Evolutionary conservation across 2,329 filamentous ascomycete species (phyloP).

Genomic region (Claviceps pusilla): DNA sequence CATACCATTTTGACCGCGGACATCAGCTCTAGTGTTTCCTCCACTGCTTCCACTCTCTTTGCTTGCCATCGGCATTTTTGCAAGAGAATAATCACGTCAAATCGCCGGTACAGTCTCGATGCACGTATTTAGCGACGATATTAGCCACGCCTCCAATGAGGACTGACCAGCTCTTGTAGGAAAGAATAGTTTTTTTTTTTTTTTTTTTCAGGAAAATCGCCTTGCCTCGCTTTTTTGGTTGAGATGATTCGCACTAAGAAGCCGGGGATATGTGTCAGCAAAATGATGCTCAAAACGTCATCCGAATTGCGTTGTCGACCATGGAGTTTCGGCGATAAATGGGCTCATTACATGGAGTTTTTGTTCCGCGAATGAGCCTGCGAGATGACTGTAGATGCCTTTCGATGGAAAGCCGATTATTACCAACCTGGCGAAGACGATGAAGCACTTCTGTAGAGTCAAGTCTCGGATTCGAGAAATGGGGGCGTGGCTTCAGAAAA

Average conservation of each 20-base stretch:
- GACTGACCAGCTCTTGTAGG: slow-evolving; percentile 2
- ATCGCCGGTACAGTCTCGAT: slow-evolving; percentile 11
- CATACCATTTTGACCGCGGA: slow-evolving; percentile 23
- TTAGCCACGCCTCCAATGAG: slow-evolving; percentile 2
- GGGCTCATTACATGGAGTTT: neutral
- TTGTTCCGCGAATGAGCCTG: neutral
- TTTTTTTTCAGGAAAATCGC: slow-evolving; percentile 3
- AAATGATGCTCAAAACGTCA: neutral
- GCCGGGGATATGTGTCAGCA: neutral
- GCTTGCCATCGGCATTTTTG: slow-evolving; percentile 24
- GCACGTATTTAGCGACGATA: neutral
- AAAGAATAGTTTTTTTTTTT: neutral
- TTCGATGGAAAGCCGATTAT: neutral
- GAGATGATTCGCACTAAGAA: neutral
- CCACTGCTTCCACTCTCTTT: slow-evolving; percentile 22
- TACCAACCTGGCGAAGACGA: slow-evolving; percentile 11
- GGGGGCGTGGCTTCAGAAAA: slow-evolving; percentile 1
- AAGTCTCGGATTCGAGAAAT: neutral
- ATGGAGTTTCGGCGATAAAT: neutral
- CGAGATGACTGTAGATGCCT: neutral
- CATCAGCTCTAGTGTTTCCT: slow-evolving; percentile 15
- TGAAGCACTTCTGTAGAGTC: slow-evolving; percentile 7
- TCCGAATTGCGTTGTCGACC: neutral
- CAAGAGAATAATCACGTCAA: slow-evolving; percentile 9
- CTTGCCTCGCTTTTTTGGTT: neutral